Conservation (phyloP, 441 rosid species). For the Eutrema salsugineum region DNA sequence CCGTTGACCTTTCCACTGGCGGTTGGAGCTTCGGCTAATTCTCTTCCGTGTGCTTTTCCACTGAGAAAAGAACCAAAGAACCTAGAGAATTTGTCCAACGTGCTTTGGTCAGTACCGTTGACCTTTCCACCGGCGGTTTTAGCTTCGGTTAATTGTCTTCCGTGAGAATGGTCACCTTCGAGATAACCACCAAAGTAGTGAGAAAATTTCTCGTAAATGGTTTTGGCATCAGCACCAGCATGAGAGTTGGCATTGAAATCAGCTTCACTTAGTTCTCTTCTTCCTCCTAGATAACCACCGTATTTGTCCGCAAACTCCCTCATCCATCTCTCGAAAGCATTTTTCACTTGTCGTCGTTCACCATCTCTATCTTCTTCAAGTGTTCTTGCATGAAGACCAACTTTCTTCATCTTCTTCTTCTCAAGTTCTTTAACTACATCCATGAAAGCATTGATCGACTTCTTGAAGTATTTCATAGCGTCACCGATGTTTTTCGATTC, state of each 20-base stretch:
- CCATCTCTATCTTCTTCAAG: background rate
- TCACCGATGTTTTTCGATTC: background rate
- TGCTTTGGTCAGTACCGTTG: background rate
- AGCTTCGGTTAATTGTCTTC: background rate
- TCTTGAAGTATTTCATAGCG: background rate
- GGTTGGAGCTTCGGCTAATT: background rate
- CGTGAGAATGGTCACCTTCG: background rate
- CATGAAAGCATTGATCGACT: background rate
- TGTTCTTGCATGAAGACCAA: background rate
- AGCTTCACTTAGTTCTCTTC: conserved; percentile 6
- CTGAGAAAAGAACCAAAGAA: background rate
- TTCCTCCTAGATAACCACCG: conserved; percentile 3
- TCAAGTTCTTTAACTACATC: background rate
- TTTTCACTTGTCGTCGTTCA: background rate
- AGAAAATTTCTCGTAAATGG: background rate
- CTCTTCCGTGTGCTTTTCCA: background rate
- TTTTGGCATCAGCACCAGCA: background rate
- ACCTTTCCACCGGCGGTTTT: background rate
- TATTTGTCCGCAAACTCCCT: background rate
- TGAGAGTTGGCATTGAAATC: background rate
- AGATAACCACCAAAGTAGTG: background rate
- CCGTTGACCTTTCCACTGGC: background rate
- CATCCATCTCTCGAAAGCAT: background rate
- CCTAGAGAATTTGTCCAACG: background rate
- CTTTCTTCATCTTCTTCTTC: conserved; percentile 1